A percentile compares a stretch with the other conserved stretches of the same genome.
These are phyloP conservation scores for Aureobasidium sp. DNA, from an alignment of 2,329 filamentous ascomycete genomes.

Conservation along the genomic window DNA sequence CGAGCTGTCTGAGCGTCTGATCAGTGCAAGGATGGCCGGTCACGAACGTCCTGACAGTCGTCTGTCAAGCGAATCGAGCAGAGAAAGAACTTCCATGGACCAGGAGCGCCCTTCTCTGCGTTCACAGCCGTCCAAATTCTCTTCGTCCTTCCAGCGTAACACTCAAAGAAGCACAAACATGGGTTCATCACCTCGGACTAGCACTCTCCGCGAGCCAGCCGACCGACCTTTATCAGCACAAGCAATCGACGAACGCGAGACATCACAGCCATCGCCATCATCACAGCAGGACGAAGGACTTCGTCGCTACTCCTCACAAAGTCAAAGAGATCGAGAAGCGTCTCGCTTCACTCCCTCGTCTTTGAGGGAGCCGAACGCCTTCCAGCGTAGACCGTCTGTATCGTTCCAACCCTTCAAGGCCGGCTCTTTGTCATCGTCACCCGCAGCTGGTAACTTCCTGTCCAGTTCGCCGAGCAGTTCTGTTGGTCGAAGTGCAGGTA, in stretches of 20 bases:
- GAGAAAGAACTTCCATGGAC: constrained; percentile 10
- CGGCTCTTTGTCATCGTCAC: constrained; percentile 86
- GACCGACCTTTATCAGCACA: constrained; percentile 15
- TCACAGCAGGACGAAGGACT: constrained; percentile 6
- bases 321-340: constrained; percentile 6
- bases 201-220: constrained; percentile 12
- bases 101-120: constrained; percentile 7
- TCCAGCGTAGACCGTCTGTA: constrained; percentile 64
- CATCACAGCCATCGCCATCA: not conserved
- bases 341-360: not conserved
- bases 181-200: constrained; percentile 9
- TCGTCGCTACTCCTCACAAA: constrained; percentile 3
- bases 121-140: not conserved
- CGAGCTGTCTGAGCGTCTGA: constrained; percentile 79
- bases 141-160: not conserved
- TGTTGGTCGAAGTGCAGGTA: constrained; percentile 31
- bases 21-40: constrained; percentile 8
- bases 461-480: constrained; percentile 48
- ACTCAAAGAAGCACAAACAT: not conserved
- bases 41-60: constrained; percentile 6
- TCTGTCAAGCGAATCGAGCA: not conserved
- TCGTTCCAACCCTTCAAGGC: constrained; percentile 96
- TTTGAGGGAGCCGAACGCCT: too few relatives aligned
- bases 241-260: not conserved
- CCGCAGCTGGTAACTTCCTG: constrained; percentile 47